A percentile compares a stretch with the other conserved stretches of the same genome.
Conservation (phyloP, 805 yeast species). For the Saccharomycopsis sp. region DNA sequence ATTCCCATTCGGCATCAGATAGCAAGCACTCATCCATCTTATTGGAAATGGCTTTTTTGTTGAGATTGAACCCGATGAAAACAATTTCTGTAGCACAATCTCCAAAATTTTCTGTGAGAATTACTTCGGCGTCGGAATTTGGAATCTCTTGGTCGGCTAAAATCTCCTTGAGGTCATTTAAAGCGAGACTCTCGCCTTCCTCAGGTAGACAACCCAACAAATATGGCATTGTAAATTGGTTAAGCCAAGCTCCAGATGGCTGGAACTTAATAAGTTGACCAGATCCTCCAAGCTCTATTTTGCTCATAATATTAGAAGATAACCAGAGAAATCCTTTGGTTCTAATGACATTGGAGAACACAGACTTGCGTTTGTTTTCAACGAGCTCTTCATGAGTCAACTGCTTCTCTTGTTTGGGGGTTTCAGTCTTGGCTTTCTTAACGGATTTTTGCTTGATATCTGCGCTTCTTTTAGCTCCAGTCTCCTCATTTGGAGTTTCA, state of each 20-base stretch:
- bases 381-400: constrained; percentile 27
- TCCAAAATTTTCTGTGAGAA: constrained; percentile 35
- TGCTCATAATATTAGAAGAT: constrained; percentile 30
- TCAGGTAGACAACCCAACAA: not conserved
- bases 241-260: constrained; percentile 12
- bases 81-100: constrained; percentile 42
- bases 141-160: constrained; percentile 31
- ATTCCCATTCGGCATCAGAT: constrained; percentile 32
- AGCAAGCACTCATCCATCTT: constrained; percentile 35
- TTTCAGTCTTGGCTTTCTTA: constrained; percentile 12
- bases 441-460: not conserved
- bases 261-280: constrained; percentile 20
- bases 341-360: constrained; percentile 34
- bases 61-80: constrained; percentile 36
- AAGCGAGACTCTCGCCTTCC: constrained; percentile 3
- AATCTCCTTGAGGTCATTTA: constrained; percentile 24
- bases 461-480: constrained; percentile 20
- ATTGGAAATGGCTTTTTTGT: constrained; percentile 27
- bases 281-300: constrained; percentile 20
- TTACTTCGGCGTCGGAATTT: constrained; percentile 28
- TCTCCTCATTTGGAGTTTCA: constrained; percentile 7
- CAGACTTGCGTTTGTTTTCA: constrained; percentile 31
- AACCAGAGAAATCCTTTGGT: constrained; percentile 42
- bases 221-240: constrained; percentile 15
- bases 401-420: constrained; percentile 2